Evolutionary conservation across 805 yeast species (phyloP).

Genomic region (Sugiyamaella marilandica): DNA sequence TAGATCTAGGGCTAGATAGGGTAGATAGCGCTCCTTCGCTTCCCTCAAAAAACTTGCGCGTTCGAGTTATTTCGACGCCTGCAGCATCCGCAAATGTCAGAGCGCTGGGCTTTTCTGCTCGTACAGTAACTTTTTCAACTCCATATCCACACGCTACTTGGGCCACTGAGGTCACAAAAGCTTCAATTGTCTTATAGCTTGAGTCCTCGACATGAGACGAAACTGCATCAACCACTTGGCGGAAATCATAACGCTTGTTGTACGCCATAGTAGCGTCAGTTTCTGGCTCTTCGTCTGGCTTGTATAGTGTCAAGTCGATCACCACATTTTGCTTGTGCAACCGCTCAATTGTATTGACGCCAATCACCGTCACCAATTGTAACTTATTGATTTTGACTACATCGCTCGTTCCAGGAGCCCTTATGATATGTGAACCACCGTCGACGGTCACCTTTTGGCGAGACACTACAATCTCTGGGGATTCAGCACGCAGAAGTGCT

Average conservation of each 20-base stretch:
- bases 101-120: conserved; percentile 84
- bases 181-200: conserved; percentile 88
- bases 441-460: conserved; percentile 28
- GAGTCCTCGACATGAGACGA: conserved; percentile 65
- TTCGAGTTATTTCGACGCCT: conserved; percentile 69
- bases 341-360: conserved; percentile 89
- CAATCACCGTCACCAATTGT: conserved; percentile 70
- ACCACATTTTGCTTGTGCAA: conserved; percentile 70
- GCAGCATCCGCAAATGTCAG: conserved; percentile 83
- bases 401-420: conserved; percentile 26
- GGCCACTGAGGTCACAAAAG: conserved; percentile 71
- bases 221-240: conserved; percentile 44
- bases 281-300: conserved; percentile 25
- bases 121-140: conserved; percentile 45
- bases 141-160: conserved; percentile 46
- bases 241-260: conserved; percentile 35
- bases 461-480: conserved; percentile 40
- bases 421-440: conserved; percentile 16
- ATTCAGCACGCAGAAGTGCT: conserved; percentile 55
- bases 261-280: conserved; percentile 8
- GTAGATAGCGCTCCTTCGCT: conserved; percentile 2
- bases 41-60: conserved; percentile 37
- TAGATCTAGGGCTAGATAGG: neutral
- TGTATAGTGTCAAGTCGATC: conserved; percentile 49
- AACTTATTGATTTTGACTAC: conserved; percentile 45